These are phyloP conservation scores for Herpetomonas muscarum DNA, from an alignment of 208 protist genomes.

Conservation along the genomic window DNA sequence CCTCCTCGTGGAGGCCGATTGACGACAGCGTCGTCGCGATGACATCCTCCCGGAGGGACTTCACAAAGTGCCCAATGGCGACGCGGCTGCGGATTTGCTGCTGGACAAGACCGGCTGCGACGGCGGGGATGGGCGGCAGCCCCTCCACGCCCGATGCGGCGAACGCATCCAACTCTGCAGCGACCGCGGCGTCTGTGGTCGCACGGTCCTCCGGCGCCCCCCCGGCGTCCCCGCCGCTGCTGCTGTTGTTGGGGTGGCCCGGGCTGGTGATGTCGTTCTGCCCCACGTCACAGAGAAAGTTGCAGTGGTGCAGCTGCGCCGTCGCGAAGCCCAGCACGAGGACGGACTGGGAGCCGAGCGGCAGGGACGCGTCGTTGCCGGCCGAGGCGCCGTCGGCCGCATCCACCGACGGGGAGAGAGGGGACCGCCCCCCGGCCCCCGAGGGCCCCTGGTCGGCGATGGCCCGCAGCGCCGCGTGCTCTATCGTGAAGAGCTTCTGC, in stretches of 20 bases:
- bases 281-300: slow-evolving; percentile 16
- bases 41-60: background rate
- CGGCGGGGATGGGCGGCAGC: background rate
- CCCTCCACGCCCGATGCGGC: background rate
- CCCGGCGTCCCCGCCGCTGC: too few relatives aligned
- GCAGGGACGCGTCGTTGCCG: background rate
- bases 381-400: background rate
- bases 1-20: too few relatives aligned
- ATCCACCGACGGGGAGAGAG: too few relatives aligned
- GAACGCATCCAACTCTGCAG: background rate
- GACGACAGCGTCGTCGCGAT: too few relatives aligned
- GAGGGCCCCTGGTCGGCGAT: background rate
- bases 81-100: slow-evolving; percentile 4
- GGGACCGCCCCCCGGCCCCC: too few relatives aligned
- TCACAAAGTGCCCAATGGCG: background rate
- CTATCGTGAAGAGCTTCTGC: background rate
- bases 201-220: too few relatives aligned
- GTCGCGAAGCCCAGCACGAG: slow-evolving; percentile 17
- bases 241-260: too few relatives aligned
- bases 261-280: background rate
- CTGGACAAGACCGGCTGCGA: background rate
- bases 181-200: background rate
- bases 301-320: slow-evolving; percentile 9
- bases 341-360: slow-evolving; percentile 24
- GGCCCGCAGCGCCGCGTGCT: background rate